These are phyloP conservation scores for Nakazawaea wickerhamii DNA, from an alignment of 805 yeast genomes.

Conservation along the genomic window DNA sequence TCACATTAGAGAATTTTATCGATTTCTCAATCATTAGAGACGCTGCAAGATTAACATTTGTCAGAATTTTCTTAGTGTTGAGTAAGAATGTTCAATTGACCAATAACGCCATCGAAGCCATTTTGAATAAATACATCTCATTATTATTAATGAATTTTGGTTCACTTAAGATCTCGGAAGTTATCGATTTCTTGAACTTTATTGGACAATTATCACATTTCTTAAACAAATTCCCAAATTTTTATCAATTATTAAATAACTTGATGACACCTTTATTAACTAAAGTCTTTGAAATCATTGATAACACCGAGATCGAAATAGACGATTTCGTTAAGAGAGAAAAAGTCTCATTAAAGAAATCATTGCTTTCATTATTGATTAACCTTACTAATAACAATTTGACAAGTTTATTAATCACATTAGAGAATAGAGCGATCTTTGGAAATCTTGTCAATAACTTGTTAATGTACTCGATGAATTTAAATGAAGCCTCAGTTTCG, in stretches of 20 bases:
- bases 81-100: constrained; percentile 38
- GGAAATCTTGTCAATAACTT: constrained; percentile 58
- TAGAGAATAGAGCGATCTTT: constrained; percentile 55
- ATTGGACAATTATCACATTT: constrained; percentile 83
- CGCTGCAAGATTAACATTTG: constrained; percentile 80
- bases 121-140: constrained; percentile 67
- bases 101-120: constrained; percentile 35
- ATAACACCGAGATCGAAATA: constrained; percentile 19
- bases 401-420: constrained; percentile 69
- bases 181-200: constrained; percentile 78
- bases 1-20: constrained; percentile 73
- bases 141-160: constrained; percentile 53
- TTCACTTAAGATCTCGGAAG: constrained; percentile 55
- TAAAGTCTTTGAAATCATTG: constrained; percentile 45
- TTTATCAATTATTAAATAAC: constrained; percentile 69
- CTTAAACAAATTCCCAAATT: constrained; percentile 58
- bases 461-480: constrained; percentile 58
- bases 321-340: constrained; percentile 44
- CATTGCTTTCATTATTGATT: constrained; percentile 64
- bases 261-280: constrained; percentile 68
- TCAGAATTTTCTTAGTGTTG: constrained; percentile 77
- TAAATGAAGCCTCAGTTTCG: constrained; percentile 57
- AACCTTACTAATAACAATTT: constrained; percentile 71
- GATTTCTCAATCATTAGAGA: constrained; percentile 70
- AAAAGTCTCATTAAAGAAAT: constrained; percentile 57